A percentile compares a stretch with the other conserved stretches of the same genome.
Conservation (phyloP, 139 green algal genomes). For the Coelastrella sp. region DNA sequence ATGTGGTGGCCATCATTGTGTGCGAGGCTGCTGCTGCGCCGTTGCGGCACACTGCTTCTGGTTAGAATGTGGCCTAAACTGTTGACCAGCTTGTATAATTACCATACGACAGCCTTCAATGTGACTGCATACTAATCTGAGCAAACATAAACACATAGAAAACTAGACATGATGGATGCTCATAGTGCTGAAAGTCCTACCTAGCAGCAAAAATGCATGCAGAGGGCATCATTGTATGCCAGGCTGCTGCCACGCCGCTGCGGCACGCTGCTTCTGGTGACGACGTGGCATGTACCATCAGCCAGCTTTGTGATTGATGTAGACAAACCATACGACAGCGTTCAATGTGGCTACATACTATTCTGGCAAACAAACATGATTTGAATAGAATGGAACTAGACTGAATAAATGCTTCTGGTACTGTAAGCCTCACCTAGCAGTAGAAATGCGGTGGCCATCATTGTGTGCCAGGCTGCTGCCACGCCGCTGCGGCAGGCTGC, state of each 20-base stretch:
- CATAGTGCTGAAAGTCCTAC: conserved; percentile 48
- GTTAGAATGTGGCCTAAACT: conserved; percentile 89
- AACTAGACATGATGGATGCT: background rate
- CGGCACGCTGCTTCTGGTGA: conserved; percentile 65
- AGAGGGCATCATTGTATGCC: conserved; percentile 76
- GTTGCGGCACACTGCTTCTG: conserved; percentile 76
- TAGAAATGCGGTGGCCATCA: conserved; percentile 80
- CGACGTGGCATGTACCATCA: too few species aligned
- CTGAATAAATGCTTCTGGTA: background rate
- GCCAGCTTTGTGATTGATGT: too few species aligned
- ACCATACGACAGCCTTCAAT: too few species aligned
- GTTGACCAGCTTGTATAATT: conserved; percentile 81
- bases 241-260: conserved; percentile 64
- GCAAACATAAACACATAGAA: too few species aligned
- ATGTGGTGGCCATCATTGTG: conserved; percentile 77
- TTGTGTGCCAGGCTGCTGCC: conserved; percentile 69
- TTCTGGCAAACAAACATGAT: too few species aligned
- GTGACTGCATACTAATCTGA: too few species aligned
- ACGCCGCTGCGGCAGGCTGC: conserved; percentile 72
- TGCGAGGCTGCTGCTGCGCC: conserved; percentile 66
- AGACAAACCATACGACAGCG: too few species aligned
- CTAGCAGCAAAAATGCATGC: conserved; percentile 84
- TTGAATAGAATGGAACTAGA: too few species aligned
- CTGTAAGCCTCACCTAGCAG: conserved; percentile 69
- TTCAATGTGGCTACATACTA: too few species aligned